phyloP scores from a whole-genome alignment of 1,139 yeast genomes.

The Magnusiomyces suaveolens region DNA sequence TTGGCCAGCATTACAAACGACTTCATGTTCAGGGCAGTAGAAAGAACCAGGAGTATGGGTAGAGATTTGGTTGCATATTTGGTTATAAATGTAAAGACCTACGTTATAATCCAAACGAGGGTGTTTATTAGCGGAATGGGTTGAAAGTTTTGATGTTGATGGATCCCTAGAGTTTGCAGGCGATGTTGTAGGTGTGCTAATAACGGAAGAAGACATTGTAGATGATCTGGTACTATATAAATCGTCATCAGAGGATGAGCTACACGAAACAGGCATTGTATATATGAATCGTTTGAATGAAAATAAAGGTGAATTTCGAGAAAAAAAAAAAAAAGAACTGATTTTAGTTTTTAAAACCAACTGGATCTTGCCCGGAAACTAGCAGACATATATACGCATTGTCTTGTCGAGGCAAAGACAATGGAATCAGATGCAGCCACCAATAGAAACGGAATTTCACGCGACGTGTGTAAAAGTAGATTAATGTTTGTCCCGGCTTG shows the following conservation, averaged over 20 bases:
- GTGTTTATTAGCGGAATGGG: not conserved
- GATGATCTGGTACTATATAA: not conserved
- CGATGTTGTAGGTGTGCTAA: not conserved
- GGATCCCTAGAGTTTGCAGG: not conserved
- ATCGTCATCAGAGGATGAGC: not conserved
- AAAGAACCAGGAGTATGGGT: conserved; percentile 12
- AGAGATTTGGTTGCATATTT: conserved; percentile 5
- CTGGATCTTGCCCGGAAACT: too few species aligned
- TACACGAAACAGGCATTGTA: too few species aligned
- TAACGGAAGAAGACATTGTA: not conserved
- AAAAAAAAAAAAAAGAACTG: too few species aligned
- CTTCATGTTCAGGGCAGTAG: conserved; percentile 11
- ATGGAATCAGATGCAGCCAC: too few species aligned
- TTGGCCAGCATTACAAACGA: conserved; percentile 10
- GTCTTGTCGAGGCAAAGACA: too few species aligned
- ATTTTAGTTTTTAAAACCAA: not conserved
- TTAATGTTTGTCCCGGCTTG: not conserved
- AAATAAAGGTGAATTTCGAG: not conserved
- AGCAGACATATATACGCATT: too few species aligned
- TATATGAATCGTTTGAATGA: too few species aligned
- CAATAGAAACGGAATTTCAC: not conserved
- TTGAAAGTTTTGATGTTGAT: not conserved
- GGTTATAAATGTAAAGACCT: not conserved
- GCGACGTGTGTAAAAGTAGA: not conserved
- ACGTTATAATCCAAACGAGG: not conserved